Percentiles rank a stretch among this genome's conserved stretches.
Evolutionary conservation across 768 basidiomycete species (phyloP).

Genomic region (Bullera alba): DNA sequence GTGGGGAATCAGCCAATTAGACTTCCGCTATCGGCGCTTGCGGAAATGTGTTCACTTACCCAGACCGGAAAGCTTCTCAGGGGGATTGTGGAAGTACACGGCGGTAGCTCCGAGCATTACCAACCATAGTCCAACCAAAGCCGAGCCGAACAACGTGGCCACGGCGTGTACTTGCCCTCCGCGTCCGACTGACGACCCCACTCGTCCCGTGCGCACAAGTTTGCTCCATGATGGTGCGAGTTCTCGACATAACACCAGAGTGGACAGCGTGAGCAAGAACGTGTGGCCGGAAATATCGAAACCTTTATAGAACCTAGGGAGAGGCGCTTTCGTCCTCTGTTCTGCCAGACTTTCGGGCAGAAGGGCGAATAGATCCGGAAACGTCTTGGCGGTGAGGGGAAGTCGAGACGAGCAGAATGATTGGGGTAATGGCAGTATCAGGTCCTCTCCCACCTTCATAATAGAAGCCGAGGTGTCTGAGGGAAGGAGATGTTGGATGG

Average conservation of each 20-base stretch:
- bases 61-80: slow-evolving; percentile 80
- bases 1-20: neutral
- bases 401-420: slow-evolving; percentile 10
- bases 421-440: slow-evolving; percentile 9
- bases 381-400: slow-evolving; percentile 7
- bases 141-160: slow-evolving; percentile 10
- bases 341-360: neutral
- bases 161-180: slow-evolving; percentile 6
- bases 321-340: slow-evolving; percentile 7
- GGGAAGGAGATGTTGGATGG: neutral
- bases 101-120: slow-evolving; percentile 73
- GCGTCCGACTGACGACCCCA: neutral
- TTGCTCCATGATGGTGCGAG: slow-evolving; percentile 49
- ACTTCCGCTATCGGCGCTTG: too few species aligned
- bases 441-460: neutral
- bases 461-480: slow-evolving; percentile 5
- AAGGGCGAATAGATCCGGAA: slow-evolving; percentile 14
- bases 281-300: slow-evolving; percentile 93
- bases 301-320: slow-evolving; percentile 65
- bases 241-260: slow-evolving; percentile 72
- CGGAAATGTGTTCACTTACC: slow-evolving; percentile 50
- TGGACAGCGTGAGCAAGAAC: slow-evolving; percentile 75
- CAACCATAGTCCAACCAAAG: slow-evolving; percentile 56
- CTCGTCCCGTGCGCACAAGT: neutral
- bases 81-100: slow-evolving; percentile 81